phyloP scores from a whole-genome alignment of 2,329 filamentous ascomycete genomes.

The Gaeumannomyces tritici region DNA sequence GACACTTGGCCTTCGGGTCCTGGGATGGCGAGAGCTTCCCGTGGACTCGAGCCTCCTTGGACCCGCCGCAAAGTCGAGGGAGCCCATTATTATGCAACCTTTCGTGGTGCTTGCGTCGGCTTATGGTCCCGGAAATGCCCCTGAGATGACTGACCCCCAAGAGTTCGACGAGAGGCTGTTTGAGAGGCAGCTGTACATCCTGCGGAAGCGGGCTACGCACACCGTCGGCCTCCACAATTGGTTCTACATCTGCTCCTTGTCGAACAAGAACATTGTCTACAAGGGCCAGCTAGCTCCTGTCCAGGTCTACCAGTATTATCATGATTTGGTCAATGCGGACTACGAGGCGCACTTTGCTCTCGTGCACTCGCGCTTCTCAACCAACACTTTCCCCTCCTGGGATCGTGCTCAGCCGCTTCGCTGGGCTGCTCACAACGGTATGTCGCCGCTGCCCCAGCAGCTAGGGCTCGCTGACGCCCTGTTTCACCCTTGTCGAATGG shows the following conservation, averaged over 20 bases:
- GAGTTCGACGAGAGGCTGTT: conserved; percentile 78
- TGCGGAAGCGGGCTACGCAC: conserved; percentile 91
- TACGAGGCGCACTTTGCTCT: conserved; percentile 96
- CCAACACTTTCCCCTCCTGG: conserved; percentile 97
- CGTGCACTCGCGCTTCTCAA: conserved; percentile 95
- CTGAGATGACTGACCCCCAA: conserved; percentile 67
- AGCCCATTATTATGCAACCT: conserved; percentile 91
- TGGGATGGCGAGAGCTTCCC: conserved; percentile 95
- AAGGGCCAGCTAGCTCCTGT: conserved; percentile 92
- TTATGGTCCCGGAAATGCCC: conserved; percentile 73
- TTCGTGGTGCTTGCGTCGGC: conserved; percentile 82
- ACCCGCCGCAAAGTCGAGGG: conserved; percentile 78
- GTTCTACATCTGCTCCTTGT: conserved; percentile 96
- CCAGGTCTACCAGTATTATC: conserved; percentile 97
- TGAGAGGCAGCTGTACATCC: conserved; percentile 86
- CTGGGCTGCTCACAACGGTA: conserved; percentile 95
- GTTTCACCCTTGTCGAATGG: no score
- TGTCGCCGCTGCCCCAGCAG: neutral
- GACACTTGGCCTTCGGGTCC: conserved; percentile 74
- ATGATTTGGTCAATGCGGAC: conserved; percentile 92
- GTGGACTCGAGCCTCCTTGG: conserved; percentile 88
- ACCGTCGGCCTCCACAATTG: conserved; percentile 93
- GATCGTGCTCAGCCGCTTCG: conserved; percentile 91
- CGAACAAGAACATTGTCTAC: conserved; percentile 98
- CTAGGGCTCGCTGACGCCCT: neutral